These are phyloP conservation scores for Mrakia gelida DNA, from an alignment of 768 basidiomycete genomes.

Conservation along the genomic window DNA sequence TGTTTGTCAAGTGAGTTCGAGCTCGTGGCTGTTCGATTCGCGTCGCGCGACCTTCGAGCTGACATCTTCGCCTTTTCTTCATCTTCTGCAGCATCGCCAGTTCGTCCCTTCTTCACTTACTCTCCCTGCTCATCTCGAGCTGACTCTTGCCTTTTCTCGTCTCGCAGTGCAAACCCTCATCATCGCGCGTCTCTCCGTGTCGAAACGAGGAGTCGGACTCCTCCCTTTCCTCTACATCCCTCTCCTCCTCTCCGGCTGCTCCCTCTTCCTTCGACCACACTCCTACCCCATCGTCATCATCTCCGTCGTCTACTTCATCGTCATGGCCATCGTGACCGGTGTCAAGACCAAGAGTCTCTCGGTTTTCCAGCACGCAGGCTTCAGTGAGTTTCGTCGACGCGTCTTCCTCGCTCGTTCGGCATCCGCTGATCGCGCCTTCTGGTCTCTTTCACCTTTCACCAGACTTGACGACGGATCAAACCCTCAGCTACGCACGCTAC, in stretches of 20 bases:
- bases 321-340: neutral
- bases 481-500: neutral
- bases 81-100: slow-evolving; percentile 1
- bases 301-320: neutral
- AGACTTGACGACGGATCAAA: neutral
- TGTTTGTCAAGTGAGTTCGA: slow-evolving; percentile 10
- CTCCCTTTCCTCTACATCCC: slow-evolving; percentile 9
- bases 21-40: neutral
- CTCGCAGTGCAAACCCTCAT: neutral
- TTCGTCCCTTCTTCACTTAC: neutral
- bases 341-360: slow-evolving; percentile 1
- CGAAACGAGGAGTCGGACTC: neutral
- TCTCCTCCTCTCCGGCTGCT: slow-evolving; percentile 4
- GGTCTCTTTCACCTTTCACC: neutral
- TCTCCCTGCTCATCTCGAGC: neutral
- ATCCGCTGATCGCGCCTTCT: neutral
- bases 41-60: neutral
- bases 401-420: neutral
- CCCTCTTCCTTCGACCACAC: slow-evolving; percentile 9
- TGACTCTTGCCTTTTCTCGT: neutral
- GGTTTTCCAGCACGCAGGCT: neutral
- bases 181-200: neutral
- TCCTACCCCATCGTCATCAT: neutral
- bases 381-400: neutral
- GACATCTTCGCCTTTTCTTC: neutral